Evolutionary conservation across 2,329 filamentous ascomycete genomes (phyloP).

Genomic region (Fusarium veterinarium): DNA sequence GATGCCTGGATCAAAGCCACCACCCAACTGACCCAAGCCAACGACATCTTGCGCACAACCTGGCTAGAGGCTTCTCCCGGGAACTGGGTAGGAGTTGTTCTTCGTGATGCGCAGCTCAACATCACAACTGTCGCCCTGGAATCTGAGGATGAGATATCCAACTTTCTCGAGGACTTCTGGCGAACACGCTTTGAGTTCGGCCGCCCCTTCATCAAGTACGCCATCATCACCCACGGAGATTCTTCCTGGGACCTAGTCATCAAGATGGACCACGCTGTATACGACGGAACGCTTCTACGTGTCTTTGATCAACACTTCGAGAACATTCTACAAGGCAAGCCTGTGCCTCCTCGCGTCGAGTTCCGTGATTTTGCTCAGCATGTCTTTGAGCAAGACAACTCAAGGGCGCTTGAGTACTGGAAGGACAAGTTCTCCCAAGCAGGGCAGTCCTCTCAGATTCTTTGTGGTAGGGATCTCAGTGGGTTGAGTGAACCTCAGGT

Average conservation of each 20-base stretch:
- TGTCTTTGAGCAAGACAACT: background rate
- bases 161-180: background rate
- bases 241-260: background rate
- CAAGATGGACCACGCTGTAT: background rate
- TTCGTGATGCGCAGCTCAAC: background rate
- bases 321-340: background rate
- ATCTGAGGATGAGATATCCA: accelerated
- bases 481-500: accelerated
- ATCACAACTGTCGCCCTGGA: background rate
- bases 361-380: background rate
- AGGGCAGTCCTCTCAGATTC: background rate
- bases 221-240: background rate
- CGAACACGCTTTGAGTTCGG: background rate
- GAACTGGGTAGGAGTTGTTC: background rate
- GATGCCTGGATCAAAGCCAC: background rate
- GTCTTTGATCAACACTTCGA: background rate
- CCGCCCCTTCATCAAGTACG: background rate
- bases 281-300: background rate
- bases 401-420: background rate
- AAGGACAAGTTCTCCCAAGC: background rate
- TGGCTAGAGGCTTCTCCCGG: background rate
- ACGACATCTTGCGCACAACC: background rate
- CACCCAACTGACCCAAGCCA: background rate
- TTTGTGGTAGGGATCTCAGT: background rate
- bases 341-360: background rate